phyloP scores from a whole-genome alignment of 2,329 filamentous ascomycete species.

The Tolypocladium nubicola region DNA sequence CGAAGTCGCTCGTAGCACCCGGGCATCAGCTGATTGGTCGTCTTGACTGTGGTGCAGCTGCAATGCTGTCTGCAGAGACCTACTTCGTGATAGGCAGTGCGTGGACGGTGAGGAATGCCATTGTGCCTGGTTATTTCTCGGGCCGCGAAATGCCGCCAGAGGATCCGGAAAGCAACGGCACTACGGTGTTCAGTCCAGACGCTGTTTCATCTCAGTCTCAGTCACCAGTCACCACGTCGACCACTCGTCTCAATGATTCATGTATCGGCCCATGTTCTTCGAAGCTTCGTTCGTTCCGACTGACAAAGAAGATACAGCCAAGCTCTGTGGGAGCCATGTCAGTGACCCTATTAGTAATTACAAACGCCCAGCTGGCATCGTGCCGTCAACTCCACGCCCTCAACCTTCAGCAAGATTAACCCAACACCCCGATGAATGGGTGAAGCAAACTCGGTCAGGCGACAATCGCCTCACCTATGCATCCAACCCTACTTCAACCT shows the following conservation, averaged over 20 bases:
- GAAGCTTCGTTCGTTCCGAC: neutral
- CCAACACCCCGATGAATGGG: neutral
- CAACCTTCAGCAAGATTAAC: neutral
- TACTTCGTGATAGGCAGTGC: neutral
- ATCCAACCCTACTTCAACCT: conserved; percentile 3
- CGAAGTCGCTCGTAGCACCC: too few species aligned
- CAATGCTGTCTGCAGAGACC: neutral
- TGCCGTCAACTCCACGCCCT: neutral
- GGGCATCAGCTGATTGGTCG: too few species aligned
- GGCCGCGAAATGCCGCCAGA: neutral
- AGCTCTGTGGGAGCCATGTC: conserved; percentile 5
- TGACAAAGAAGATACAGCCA: conserved; percentile 3
- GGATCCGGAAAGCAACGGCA: neutral
- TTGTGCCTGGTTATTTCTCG: neutral
- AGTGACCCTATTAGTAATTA: neutral
- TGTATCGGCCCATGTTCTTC: neutral
- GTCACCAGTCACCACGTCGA: neutral
- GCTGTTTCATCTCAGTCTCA: neutral
- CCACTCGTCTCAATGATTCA: neutral
- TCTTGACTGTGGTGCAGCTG: neutral
- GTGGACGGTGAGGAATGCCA: neutral
- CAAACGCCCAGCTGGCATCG: neutral
- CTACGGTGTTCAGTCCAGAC: neutral
- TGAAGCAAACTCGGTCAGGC: neutral
- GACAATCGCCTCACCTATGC: neutral